Base-by-base conservation (phyloP, 163 green algal species). In the Trebouxia gelatinosa region DNA sequence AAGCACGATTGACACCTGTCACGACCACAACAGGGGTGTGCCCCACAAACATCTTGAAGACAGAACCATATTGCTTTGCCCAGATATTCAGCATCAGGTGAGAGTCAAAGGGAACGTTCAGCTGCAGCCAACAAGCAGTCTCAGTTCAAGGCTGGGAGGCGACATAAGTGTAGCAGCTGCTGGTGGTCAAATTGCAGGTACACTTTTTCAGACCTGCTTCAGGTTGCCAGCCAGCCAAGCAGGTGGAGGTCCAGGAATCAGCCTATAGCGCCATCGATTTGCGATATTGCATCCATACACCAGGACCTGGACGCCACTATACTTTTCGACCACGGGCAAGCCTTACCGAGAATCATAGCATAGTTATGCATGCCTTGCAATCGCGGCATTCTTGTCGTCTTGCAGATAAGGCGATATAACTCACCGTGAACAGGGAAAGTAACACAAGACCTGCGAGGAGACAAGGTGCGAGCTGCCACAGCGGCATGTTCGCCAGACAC, bases 31-130 rank as follows among this genome's bases (percentile, higher is more conserved):
- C 62, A 29, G 74, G 51, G 29, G 39, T 59, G 2, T 38, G 34
- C 11, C 74, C 74, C 6, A 79, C 61, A 39, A 79, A 79, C 5
- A 79, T 57, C 37, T 70, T 79, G 74, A 57, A 79, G 13, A 79
- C 3, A 21, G 74, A 57, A 3, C 74, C 74, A 38, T 71, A 79
- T 23, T 70, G 35, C 57, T 58, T 57, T 43, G 39, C 43, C 68
- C 68, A 76, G 16, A 31, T 43, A 17, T 72, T 72, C 35, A 72
- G 50, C 6, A n/a, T 29, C 3, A 32, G 50, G 35, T 72, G 64
- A 1, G 64, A 72, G 21, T 72, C 64, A 3, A 72, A 72, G 4
- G 64, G 64, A 6, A 72, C 64, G 29, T 72, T 72, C 37, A 72
- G 37, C 64, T 72, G 64, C 64, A 72, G 0, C 6, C 3, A 26